Conservation (phyloP, 306 rosid genomes). For the Quercus aquifolioides region DNA sequence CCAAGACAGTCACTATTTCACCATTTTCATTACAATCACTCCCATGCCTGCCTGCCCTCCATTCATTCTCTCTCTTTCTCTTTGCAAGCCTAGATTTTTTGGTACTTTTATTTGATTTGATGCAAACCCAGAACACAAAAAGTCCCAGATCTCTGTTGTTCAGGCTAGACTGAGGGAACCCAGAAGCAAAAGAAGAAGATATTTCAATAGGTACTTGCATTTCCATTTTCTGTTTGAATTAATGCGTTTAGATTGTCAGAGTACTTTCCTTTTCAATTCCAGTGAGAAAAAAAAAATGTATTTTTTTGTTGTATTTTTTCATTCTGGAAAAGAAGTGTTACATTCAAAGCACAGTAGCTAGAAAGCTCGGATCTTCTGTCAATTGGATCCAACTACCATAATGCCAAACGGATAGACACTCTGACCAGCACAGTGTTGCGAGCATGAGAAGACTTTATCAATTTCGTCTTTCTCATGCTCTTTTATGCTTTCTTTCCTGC, state of each 20-base stretch:
- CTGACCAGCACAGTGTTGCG: conserved; percentile 27
- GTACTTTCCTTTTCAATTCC: conserved; percentile 23
- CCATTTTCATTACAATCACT: conserved; percentile 32
- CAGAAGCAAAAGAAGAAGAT: neutral
- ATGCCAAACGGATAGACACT: conserved; percentile 66
- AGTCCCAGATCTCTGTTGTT: conserved; percentile 37
- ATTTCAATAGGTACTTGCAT: conserved; percentile 29
- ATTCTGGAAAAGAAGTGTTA: conserved; percentile 14
- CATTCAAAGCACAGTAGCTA: conserved; percentile 27
- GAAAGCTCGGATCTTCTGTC: conserved; percentile 31
- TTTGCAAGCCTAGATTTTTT: conserved; percentile 36
- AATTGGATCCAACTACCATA: conserved; percentile 34
- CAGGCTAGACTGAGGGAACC: conserved; percentile 19
- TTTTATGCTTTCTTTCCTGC: conserved; percentile 46
- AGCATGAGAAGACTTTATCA: conserved; percentile 77
- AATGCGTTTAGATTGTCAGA: conserved; percentile 20
- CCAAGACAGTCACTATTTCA: conserved; percentile 57
- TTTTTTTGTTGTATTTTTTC: conserved; percentile 26
- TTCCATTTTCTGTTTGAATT: conserved; percentile 14
- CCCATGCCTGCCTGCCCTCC: conserved; percentile 35
- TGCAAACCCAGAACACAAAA: conserved; percentile 21
- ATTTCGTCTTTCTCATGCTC: conserved; percentile 71
- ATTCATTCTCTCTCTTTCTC: conserved; percentile 32
- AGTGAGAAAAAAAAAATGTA: conserved; percentile 32
- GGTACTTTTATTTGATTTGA: conserved; percentile 28